Base-by-base conservation (phyloP, 495 filamentous ascomycete genomes). In the Talaromyces adpressus region DNA sequence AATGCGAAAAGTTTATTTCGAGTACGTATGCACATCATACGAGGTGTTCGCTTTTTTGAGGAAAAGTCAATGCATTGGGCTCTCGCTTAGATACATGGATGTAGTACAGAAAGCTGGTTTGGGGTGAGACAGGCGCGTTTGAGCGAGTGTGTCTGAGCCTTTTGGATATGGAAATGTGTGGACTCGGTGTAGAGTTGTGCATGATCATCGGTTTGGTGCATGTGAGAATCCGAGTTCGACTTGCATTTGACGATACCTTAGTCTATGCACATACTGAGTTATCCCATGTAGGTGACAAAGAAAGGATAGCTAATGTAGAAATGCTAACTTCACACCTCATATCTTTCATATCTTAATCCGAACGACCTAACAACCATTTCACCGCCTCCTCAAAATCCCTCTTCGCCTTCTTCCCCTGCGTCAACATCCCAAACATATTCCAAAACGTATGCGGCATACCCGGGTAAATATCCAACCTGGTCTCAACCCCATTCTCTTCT, bases 381-480 rank as follows among this genome's bases (percentile, higher is more conserved):
- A 63, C 41, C n/a, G 59, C 60, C 45, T 29, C 61, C 4, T 63
- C 57, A 4, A 64, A 58, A 63, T 70, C 68, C 12, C 29, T 41
- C 23, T 63, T 51, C 11, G 62, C 56, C 53, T 63, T 66, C 9
- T 30, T 51, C 1, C 66, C 66, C 64, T 62, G 61, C 47, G 54
- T 64, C 63, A 70, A 61, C 18, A 57, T 16, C 1, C 74, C 71
- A 64, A 66, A 69, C n/a, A 69, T 64, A 34, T 57, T 61, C 59
- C 69, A 75, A 67, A 75, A 76, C 1, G 67, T 72, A 68, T 81
- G 79, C 57, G 78, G 77, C 67, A 77, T 64, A 14, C 78, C 78
- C 0, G 75, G 73, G 64, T 82, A 82, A 6, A 70, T 67, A 66
- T 78, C 69, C 29, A 76, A 51, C 58, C 69, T 75, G 4, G 73